Percentiles rank a stretch among this genome's conserved stretches.
Evolutionary conservation across 2,329 filamentous ascomycete genomes (phyloP).

Genomic region (Fusarium continuum): DNA sequence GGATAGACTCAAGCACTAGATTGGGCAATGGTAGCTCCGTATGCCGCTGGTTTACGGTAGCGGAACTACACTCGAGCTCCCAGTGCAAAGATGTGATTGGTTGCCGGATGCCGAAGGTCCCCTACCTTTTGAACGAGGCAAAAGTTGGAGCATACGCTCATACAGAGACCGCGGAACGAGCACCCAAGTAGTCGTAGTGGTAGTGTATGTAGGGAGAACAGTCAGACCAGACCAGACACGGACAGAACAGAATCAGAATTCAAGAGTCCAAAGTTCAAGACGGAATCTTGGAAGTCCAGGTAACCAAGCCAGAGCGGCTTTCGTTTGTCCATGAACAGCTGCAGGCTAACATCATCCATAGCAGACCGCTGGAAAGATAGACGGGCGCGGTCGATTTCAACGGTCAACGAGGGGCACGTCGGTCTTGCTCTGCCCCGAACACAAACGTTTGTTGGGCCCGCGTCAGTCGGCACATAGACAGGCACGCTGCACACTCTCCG

Average conservation of each 20-base stretch:
- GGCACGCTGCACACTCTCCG: slow-evolving; percentile 29
- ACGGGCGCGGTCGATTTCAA: slow-evolving; percentile 25
- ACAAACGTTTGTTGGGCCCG: slow-evolving; percentile 7
- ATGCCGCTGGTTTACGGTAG: slow-evolving; percentile 23
- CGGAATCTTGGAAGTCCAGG: slow-evolving; percentile 5
- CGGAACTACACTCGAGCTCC: slow-evolving; percentile 16
- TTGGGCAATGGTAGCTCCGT: slow-evolving; percentile 28
- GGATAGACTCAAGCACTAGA: slow-evolving; percentile 25
- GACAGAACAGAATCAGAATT: slow-evolving; percentile 7
- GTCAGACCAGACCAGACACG: background rate
- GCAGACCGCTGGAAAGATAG: slow-evolving; percentile 8
- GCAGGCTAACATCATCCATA: slow-evolving; percentile 34
- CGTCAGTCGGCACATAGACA: slow-evolving; percentile 22
- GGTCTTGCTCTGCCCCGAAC: slow-evolving; percentile 14
- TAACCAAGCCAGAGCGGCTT: slow-evolving; percentile 24
- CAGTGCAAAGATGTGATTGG: slow-evolving; percentile 10
- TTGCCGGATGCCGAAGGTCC: slow-evolving; percentile 6
- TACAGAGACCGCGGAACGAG: background rate
- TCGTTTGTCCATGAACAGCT: slow-evolving; percentile 16
- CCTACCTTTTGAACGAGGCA: slow-evolving; percentile 7
- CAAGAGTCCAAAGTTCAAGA: slow-evolving; percentile 7
- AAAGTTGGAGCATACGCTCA: slow-evolving; percentile 21
- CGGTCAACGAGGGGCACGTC: slow-evolving; percentile 23
- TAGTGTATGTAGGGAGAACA: slow-evolving; percentile 10
- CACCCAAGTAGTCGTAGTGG: slow-evolving; percentile 11